Evolutionary conservation across 2,329 filamentous ascomycete species (phyloP).

Genomic region (Diaporthe destruens): DNA sequence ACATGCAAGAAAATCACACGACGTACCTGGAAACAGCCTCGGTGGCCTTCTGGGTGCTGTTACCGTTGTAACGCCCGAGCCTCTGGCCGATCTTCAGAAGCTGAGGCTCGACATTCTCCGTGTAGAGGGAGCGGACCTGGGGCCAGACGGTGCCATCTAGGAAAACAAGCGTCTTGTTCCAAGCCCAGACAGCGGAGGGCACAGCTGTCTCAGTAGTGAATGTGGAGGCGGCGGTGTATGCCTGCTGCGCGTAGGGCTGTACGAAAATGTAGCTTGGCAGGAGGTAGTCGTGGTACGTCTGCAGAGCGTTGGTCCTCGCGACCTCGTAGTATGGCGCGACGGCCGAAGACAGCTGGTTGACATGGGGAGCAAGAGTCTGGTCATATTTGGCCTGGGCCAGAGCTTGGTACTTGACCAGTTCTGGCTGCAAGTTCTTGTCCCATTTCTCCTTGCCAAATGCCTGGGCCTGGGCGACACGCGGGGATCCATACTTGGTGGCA

Average conservation of each 20-base stretch:
- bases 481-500: slow-evolving; percentile 80
- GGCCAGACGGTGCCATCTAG: slow-evolving; percentile 85
- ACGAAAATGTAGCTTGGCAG: slow-evolving; percentile 81
- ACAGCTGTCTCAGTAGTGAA: slow-evolving; percentile 78
- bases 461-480: slow-evolving; percentile 76
- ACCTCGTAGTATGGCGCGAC: slow-evolving; percentile 80
- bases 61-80: slow-evolving; percentile 79
- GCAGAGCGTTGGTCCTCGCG: slow-evolving; percentile 70
- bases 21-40: slow-evolving; percentile 49
- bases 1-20: background rate
- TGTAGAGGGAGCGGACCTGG: slow-evolving; percentile 82
- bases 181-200: slow-evolving; percentile 78
- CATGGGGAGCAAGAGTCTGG: slow-evolving; percentile 77
- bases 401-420: slow-evolving; percentile 73
- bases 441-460: slow-evolving; percentile 79
- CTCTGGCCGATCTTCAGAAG: slow-evolving; percentile 91
- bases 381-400: slow-evolving; percentile 77
- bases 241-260: slow-evolving; percentile 78
- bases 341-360: slow-evolving; percentile 69
- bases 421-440: slow-evolving; percentile 82
- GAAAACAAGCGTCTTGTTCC: slow-evolving; percentile 77
- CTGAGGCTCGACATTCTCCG: slow-evolving; percentile 95
- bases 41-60: slow-evolving; percentile 48
- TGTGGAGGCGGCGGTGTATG: slow-evolving; percentile 74
- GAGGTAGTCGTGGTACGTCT: slow-evolving; percentile 79